Percentiles rank a stretch among this genome's conserved stretches.
phyloP scores from a whole-genome alignment of 495 filamentous ascomycete genomes.

The Penicillium coprophilum region DNA sequence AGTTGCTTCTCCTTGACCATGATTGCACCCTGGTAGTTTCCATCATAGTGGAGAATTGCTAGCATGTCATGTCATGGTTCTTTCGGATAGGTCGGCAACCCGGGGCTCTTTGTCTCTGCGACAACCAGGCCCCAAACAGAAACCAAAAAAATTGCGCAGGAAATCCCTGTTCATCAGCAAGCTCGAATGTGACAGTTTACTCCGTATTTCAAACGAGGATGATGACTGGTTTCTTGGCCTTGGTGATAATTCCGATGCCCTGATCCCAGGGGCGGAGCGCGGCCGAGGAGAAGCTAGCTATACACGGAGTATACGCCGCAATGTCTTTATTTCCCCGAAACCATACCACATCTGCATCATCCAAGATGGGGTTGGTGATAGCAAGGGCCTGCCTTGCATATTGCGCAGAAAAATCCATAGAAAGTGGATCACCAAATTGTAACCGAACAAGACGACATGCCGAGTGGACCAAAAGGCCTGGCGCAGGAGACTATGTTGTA shows the following conservation, averaged over 20 bases:
- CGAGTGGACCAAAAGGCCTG: conserved; percentile 11
- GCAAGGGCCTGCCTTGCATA: conserved; percentile 21
- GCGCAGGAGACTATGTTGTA: conserved; percentile 24
- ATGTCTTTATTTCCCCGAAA: not conserved
- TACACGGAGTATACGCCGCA: conserved; percentile 7
- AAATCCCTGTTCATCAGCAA: not conserved
- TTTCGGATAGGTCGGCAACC: conserved; percentile 10
- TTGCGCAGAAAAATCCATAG: conserved; percentile 11
- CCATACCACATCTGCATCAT: not conserved
- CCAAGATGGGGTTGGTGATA: conserved; percentile 23
- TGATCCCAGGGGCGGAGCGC: conserved; percentile 3
- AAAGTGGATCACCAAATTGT: not conserved
- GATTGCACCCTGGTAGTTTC: conserved; percentile 7
- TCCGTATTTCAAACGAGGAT: not conserved
- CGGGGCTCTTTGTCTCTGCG: conserved; percentile 3
- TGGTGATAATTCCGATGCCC: not conserved
- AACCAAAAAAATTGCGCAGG: not conserved
- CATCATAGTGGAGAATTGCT: conserved; percentile 8
- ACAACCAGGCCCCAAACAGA: conserved; percentile 1
- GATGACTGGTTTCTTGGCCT: not conserved
- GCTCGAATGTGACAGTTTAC: not conserved
- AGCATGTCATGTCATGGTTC: not conserved
- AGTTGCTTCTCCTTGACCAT: not conserved
- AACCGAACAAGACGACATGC: conserved; percentile 5
- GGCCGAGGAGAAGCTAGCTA: not conserved